Evolutionary conservation across 805 yeast species (phyloP), one percentile per base, ranked within the genome.

Genomic region (Yarrowia yakushimensis): DNA sequence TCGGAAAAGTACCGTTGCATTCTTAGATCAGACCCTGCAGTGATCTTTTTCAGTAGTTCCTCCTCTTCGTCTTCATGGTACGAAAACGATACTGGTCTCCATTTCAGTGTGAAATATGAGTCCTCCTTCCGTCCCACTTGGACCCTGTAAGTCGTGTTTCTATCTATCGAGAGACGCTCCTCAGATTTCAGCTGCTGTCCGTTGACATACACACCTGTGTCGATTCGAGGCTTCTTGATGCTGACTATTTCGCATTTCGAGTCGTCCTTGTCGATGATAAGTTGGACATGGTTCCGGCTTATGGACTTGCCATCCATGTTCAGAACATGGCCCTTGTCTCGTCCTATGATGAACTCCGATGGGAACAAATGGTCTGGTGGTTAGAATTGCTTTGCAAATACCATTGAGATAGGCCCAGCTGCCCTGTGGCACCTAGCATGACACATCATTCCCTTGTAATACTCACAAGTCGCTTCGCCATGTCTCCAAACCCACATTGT

Each of bases 31-130:
- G 59, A 52, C 4, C 43, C 59, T 20, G 23, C 4, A 3, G 23
- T 36, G 17, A 52, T 52, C n/a, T 23, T 43, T 25, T 52, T 17
- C 3, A 52, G 23, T 37, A 72, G 17, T 1, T 66, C 67, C 39
- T 66, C 66, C 34, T 74, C 63, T 4, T 60, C 33, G 8, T 55
- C 43, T 10, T 62, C 34, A 0, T 68, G 65, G 11, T 61, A 67
- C 2, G 74, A 66, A 11, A 73, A 59, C 8, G 67, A 67, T 7
- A 67, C 30, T 5, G 71, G 68, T 5, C 39, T 27, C 75, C 76
- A 73, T 12, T 48, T 30, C 12, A 73, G 31, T 4, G 41, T 31
- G 17, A 70, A 45, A 13, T 25, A 48, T 15, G 66, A 60, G 10
- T 63, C 66, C 31, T 68, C 65, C 22, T 65, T 28, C 1, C 61